A percentile compares a stretch with the other conserved stretches of the same genome.
These are phyloP conservation scores for Colletotrichum siamense DNA, from an alignment of 2,329 filamentous ascomycete genomes.

Conservation along the genomic window DNA sequence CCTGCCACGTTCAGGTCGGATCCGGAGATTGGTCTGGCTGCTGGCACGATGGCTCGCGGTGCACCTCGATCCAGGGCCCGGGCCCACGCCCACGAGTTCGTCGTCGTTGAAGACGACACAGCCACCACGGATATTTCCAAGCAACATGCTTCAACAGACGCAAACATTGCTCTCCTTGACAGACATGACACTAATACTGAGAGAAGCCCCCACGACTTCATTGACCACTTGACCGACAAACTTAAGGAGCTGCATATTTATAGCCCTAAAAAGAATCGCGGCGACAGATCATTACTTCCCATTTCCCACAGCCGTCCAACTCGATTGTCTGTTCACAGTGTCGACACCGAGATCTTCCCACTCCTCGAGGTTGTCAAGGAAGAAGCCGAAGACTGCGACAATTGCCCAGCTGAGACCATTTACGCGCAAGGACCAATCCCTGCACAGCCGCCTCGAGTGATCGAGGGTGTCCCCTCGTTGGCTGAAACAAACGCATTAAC, in stretches of 20 bases:
- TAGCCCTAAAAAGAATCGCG: conserved; percentile 13
- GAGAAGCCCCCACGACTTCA: conserved; percentile 25
- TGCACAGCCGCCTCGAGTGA: background rate
- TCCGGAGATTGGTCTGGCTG: conserved; percentile 16
- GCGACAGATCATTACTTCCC: conserved; percentile 1
- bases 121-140: background rate
- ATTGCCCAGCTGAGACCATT: background rate
- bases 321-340: background rate
- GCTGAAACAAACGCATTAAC: conserved; percentile 9
- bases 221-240: conserved; percentile 37
- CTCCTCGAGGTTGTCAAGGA: background rate
- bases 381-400: background rate
- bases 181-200: conserved; percentile 33
- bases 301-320: background rate
- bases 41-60: conserved; percentile 1
- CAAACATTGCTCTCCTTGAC: conserved; percentile 26
- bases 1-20: conserved; percentile 12
- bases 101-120: conserved; percentile 9
- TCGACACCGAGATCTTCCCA: background rate
- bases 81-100: conserved; percentile 1
- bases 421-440: conserved; percentile 12
- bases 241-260: conserved; percentile 37
- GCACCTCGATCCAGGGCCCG: conserved; percentile 6
- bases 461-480: conserved; percentile 11
- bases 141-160: background rate